These are phyloP conservation scores for Blastobotrys americana DNA, from an alignment of 805 yeast species.

Conservation along the genomic window DNA sequence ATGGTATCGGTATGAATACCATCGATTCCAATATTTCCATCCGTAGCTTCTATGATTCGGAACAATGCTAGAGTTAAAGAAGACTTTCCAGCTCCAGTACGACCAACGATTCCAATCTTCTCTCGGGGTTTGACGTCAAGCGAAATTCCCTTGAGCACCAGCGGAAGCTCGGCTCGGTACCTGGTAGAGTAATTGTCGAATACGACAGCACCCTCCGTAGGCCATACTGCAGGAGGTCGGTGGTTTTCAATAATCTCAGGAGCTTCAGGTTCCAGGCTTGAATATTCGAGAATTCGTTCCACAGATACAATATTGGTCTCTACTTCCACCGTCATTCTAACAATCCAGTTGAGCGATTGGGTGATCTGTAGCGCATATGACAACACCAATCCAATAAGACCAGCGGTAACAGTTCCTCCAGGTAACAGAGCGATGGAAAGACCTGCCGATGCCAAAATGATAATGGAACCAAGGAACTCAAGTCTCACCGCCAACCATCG, in stretches of 20 bases:
- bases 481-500: conserved; percentile 96
- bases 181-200: conserved; percentile 74
- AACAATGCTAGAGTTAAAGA: conserved; percentile 78
- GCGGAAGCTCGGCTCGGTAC: conserved; percentile 74
- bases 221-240: conserved; percentile 72
- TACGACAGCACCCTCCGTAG: conserved; percentile 56
- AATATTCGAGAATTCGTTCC: conserved; percentile 87
- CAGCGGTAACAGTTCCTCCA: conserved; percentile 71
- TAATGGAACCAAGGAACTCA: conserved; percentile 83
- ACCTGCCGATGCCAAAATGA: conserved; percentile 80
- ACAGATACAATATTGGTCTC: conserved; percentile 96
- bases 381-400: conserved; percentile 88
- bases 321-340: conserved; percentile 96
- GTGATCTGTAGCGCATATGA: conserved; percentile 91
- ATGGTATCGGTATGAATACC: conserved; percentile 55
- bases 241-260: conserved; percentile 55
- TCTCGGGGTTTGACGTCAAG: conserved; percentile 64
- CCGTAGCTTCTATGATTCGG: conserved; percentile 71
- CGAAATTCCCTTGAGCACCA: conserved; percentile 63
- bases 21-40: conserved; percentile 68
- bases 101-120: conserved; percentile 91
- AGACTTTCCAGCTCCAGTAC: conserved; percentile 96
- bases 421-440: conserved; percentile 64
- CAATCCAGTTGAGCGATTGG: conserved; percentile 93
- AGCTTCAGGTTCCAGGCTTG: conserved; percentile 77